Conservation (phyloP, 169 alveolate species). For the Cyclospora cayetanensis region DNA sequence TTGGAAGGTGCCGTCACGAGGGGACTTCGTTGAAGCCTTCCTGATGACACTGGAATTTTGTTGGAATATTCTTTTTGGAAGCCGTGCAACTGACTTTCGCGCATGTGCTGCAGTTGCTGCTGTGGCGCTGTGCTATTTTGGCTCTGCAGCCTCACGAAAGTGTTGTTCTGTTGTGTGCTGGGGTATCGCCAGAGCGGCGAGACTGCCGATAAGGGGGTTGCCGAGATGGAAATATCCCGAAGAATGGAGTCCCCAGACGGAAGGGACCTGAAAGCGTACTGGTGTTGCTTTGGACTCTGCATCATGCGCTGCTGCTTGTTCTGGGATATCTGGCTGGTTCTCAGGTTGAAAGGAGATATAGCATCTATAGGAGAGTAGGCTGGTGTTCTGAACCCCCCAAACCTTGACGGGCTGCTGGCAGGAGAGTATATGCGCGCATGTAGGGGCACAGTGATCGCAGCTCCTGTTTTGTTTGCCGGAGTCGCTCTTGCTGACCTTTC, state of each 20-base stretch:
- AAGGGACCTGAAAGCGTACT: not conserved
- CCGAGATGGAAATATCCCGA: not conserved
- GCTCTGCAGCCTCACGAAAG: not conserved
- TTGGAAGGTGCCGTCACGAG: too few relatives aligned
- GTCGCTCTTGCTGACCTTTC: not conserved
- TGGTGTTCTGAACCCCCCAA: not conserved
- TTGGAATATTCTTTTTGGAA: not conserved
- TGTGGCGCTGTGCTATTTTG: not conserved
- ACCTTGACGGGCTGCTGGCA: slow-evolving; percentile 53
- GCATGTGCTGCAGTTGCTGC: slow-evolving; percentile 49
- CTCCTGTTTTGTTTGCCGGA: not conserved
- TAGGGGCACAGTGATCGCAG: not conserved
- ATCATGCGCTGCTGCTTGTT: slow-evolving; percentile 3
- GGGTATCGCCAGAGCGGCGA: too few relatives aligned
- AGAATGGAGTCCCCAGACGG: not conserved
- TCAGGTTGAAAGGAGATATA: slow-evolving; percentile 59
- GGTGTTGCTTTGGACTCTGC: not conserved
- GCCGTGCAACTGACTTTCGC: slow-evolving; percentile 17
- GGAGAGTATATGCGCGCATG: slow-evolving; percentile 51
- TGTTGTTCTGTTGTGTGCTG: too few relatives aligned
- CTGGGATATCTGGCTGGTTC: slow-evolving; percentile 18
- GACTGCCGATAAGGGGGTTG: too few relatives aligned
- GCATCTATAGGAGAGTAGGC: slow-evolving; percentile 71
- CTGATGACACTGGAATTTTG: slow-evolving; percentile 3
- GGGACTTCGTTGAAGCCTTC: too few relatives aligned